These are phyloP conservation scores for Myxozyma kluyveri DNA, from an alignment of 805 yeast species.

Conservation along the genomic window DNA sequence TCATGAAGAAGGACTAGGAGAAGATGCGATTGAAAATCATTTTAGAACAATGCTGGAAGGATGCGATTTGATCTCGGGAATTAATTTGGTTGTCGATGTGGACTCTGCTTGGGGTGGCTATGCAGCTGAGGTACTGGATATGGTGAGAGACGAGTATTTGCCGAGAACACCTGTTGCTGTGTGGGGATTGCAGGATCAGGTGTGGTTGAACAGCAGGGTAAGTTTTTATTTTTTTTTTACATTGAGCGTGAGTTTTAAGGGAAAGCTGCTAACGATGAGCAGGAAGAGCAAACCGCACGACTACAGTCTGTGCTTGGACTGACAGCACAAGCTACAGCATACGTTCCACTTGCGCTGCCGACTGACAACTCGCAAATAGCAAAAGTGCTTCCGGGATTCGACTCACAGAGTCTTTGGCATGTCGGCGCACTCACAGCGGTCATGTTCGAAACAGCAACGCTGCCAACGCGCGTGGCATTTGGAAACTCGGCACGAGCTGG, in stretches of 20 bases:
- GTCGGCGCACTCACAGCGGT: constrained; percentile 19
- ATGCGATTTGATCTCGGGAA: constrained; percentile 70
- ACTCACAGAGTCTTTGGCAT: constrained; percentile 24
- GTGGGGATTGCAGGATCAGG: constrained; percentile 45
- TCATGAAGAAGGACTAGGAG: constrained; percentile 37
- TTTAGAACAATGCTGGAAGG: constrained; percentile 67
- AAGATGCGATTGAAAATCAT: constrained; percentile 47
- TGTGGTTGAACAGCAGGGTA: constrained; percentile 5
- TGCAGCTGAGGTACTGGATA: constrained; percentile 49
- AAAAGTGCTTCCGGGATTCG: constrained; percentile 2
- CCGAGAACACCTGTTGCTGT: constrained; percentile 48
- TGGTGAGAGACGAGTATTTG: constrained; percentile 66
- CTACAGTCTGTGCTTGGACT: constrained; percentile 18
- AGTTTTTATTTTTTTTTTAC: background rate
- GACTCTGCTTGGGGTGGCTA: constrained; percentile 88
- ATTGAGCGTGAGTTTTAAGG: background rate
- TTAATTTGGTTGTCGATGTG: constrained; percentile 65
- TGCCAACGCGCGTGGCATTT: constrained; percentile 19
- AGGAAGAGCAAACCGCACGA: constrained; percentile 12
- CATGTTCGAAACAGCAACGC: constrained; percentile 29
- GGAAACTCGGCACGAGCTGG: constrained; percentile 3
- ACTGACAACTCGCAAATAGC: background rate
- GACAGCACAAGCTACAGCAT: constrained; percentile 19
- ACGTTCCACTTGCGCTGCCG: constrained; percentile 25
- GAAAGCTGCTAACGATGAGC: background rate